These are phyloP conservation scores for Scleroderma bovista DNA, from an alignment of 768 basidiomycete genomes.

Conservation along the genomic window DNA sequence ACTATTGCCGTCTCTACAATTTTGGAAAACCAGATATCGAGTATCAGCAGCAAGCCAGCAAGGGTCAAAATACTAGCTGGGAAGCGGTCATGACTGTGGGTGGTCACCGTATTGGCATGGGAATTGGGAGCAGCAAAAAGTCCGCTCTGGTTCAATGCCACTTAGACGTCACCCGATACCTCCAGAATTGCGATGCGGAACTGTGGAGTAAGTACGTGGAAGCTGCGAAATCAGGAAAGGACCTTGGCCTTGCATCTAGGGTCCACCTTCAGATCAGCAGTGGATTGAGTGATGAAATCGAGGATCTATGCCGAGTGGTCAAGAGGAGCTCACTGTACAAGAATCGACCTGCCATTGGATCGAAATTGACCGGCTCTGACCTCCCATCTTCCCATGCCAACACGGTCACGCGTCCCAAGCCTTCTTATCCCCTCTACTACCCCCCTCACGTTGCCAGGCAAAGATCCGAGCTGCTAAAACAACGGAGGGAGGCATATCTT, in stretches of 20 bases:
- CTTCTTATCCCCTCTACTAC: conserved; percentile 23
- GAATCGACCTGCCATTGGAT: conserved; percentile 46
- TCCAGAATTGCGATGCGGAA: conserved; percentile 75
- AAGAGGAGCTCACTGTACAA: conserved; percentile 57
- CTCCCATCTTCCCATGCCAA: conserved; percentile 1
- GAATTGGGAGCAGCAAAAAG: conserved; percentile 66
- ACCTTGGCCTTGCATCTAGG: conserved; percentile 66
- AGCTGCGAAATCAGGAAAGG: conserved; percentile 57
- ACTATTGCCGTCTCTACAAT: conserved; percentile 76
- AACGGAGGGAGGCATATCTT: conserved; percentile 55
- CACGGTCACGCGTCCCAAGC: conserved; percentile 5
- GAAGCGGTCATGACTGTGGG: conserved; percentile 73
- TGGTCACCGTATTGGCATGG: conserved; percentile 78
- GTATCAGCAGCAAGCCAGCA: conserved; percentile 35
- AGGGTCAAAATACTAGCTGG: conserved; percentile 39
- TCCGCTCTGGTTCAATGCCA: conserved; percentile 65
- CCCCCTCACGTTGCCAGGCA: conserved; percentile 28
- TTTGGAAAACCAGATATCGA: conserved; percentile 72
- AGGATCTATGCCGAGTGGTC: conserved; percentile 65
- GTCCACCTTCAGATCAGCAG: conserved; percentile 63
- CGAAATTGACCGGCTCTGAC: conserved; percentile 8
- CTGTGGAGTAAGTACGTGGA: conserved; percentile 72
- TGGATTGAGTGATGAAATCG: conserved; percentile 60
- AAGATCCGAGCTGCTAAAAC: conserved; percentile 56
- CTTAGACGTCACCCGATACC: conserved; percentile 82